These are phyloP conservation scores for Stephanodiscus triporus DNA, from an alignment of 108 stramenopile genomes.

Conservation along the genomic window DNA sequence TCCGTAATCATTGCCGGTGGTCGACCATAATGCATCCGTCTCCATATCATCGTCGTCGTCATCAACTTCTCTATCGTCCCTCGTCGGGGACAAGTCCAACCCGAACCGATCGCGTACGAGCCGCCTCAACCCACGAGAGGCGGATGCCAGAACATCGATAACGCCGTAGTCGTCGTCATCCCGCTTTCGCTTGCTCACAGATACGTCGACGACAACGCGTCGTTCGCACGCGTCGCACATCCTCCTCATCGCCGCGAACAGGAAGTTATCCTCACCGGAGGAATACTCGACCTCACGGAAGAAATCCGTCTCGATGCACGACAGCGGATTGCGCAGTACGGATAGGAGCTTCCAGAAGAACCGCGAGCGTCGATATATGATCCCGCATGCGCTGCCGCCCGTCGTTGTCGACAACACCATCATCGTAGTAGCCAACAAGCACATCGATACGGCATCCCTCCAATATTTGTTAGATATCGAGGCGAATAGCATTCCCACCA, in stretches of 20 bases:
- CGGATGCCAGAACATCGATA: conserved; percentile 7
- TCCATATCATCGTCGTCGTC: conserved; percentile 26
- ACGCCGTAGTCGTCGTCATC: not conserved
- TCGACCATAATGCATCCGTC: conserved; percentile 16
- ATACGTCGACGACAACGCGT: not conserved
- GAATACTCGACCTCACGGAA: conserved; percentile 77
- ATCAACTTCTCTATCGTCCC: conserved; percentile 8
- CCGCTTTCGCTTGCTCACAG: conserved; percentile 11
- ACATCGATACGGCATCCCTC: conserved; percentile 63
- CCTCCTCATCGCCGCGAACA: conserved; percentile 52
- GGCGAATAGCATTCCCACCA: no score
- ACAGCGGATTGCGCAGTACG: conserved; percentile 56
- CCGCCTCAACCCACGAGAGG: conserved; percentile 11
- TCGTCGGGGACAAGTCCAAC: conserved; percentile 17
- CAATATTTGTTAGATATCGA: no score
- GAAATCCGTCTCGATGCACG: conserved; percentile 72
- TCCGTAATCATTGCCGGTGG: not conserved
- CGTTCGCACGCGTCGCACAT: conserved; percentile 31
- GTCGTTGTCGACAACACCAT: not conserved
- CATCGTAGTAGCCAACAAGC: conserved; percentile 19
- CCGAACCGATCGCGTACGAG: conserved; percentile 29
- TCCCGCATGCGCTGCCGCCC: not conserved
- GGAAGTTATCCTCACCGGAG: conserved; percentile 63
- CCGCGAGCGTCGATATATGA: conserved; percentile 13
- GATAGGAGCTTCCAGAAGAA: conserved; percentile 53